Evolutionary conservation across 352 stramenopile genomes (phyloP).

Genomic region (Globisporangium ultimum): DNA sequence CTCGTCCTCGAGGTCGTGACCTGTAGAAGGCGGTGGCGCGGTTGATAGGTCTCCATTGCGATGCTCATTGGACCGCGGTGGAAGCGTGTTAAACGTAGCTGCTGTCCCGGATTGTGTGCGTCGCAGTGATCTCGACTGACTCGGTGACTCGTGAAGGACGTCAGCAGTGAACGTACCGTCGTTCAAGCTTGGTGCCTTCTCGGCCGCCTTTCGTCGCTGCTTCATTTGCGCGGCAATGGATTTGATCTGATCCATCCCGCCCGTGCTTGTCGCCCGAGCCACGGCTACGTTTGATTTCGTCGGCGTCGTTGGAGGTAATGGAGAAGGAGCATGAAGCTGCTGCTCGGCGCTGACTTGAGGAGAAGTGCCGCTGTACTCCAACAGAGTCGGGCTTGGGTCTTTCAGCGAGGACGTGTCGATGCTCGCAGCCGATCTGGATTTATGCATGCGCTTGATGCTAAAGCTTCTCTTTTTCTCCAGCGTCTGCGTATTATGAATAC

Average conservation of each 20-base stretch:
- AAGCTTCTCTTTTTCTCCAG: slow-evolving; percentile 20
- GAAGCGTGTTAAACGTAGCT: slow-evolving; percentile 1
- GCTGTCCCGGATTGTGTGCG: slow-evolving; percentile 5
- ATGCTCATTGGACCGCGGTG: neutral
- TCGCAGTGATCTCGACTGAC: slow-evolving; percentile 6
- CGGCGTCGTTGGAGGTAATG: neutral
- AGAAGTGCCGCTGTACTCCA: too few species aligned
- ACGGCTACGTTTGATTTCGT: neutral
- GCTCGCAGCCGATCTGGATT: slow-evolving; percentile 50
- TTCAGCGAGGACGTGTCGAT: slow-evolving; percentile 51
- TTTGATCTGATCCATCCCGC: slow-evolving; percentile 67
- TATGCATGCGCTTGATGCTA: slow-evolving; percentile 33
- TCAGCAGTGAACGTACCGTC: neutral
- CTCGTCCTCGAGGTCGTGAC: slow-evolving; percentile 13
- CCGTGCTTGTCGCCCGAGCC: too few species aligned
- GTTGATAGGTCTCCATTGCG: slow-evolving; percentile 7
- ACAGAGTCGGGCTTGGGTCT: too few species aligned
- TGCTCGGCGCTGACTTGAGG: neutral
- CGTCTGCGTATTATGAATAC: slow-evolving; percentile 4
- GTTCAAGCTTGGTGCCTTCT: neutral
- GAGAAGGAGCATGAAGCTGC: neutral
- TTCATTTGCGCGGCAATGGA: slow-evolving; percentile 74
- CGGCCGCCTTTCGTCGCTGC: slow-evolving; percentile 37
- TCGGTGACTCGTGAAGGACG: neutral
- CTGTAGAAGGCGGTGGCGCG: neutral